Evolutionary conservation across 177 flowering plant species (phyloP), one percentile per base, ranked within the genome.

Genomic region (Vitis hybrid): DNA sequence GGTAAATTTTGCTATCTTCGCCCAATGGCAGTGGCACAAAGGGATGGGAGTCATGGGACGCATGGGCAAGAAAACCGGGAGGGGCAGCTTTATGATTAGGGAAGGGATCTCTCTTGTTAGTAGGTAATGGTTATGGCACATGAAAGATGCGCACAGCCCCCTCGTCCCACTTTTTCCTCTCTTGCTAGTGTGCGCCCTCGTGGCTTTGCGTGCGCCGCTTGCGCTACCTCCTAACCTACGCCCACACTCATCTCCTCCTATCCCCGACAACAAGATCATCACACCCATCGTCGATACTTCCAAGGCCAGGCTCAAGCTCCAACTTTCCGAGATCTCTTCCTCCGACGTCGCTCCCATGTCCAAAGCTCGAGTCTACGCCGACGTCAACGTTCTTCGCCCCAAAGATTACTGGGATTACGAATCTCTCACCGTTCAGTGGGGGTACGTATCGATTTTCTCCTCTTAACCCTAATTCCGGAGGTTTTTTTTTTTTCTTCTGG

Each of bases 331-430:
- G 71, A 77, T 77, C 76, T 54, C 63, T 17, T 64, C 21, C 13
- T 62, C 67, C 2, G 32, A 45, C 67, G 61, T 13, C 62, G 30
- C 32, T 57, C 60, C 61, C 64, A 81, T 84, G 86, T 86, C 89
- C 56, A 84, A 86, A 67, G 81, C 89, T 55, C 78, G 87, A 13
- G 89, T 86, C 51, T 84, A 86, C 70, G 19, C 87, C 3, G 89
- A 86, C 30, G 77, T 86, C 57, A 86, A 86, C 64, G 87, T 86
- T 34, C 11, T 78, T 50, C 89, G 89, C 17, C 89, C 89, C 54
- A 82, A 81, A 52, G 89, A 84, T 45, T 86, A 86, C 66, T 86
- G 86, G 87, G 89, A 86, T 60, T 86, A 86, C 78, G 89, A 86
- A 69, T 81, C 87, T 17, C 89, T 84, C 77, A 64, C 82, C 19